These are phyloP conservation scores for Colletotrichum spinosum DNA, from an alignment of 2,329 filamentous ascomycete genomes.

Conservation along the genomic window DNA sequence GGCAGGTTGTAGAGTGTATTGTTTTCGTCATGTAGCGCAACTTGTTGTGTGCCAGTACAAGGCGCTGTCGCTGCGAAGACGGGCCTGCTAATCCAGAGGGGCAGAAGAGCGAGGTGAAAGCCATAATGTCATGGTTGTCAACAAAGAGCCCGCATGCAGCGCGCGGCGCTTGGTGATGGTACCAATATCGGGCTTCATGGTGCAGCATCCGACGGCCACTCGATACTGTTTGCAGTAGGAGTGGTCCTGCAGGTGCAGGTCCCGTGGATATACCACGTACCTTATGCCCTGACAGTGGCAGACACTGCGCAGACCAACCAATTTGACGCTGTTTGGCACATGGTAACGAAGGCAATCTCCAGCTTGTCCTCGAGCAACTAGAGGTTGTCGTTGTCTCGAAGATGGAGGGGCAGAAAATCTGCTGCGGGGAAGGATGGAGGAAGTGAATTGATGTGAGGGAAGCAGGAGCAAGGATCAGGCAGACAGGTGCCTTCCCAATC, in stretches of 20 bases:
- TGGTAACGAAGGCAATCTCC: constrained; percentile 1
- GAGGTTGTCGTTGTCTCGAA: neutral
- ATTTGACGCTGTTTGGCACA: too few relatives aligned
- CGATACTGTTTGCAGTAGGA: constrained; percentile 17
- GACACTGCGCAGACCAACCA: too few relatives aligned
- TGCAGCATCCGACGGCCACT: constrained; percentile 20
- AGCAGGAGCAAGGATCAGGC: neutral
- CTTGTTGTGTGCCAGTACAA: too few relatives aligned
- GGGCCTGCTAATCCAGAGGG: too few relatives aligned
- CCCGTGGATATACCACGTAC: neutral
- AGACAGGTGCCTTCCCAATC: neutral
- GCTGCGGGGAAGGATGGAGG: constrained; percentile 6
- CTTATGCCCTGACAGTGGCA: too few relatives aligned
- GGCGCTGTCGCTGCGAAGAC: too few relatives aligned
- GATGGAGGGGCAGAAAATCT: constrained; percentile 8
- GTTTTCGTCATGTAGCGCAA: too few relatives aligned
- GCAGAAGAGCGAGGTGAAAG: neutral
- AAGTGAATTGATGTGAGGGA: neutral
- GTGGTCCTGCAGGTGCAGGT: too few relatives aligned
- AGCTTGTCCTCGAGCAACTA: neutral
- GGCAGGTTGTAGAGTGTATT: too few relatives aligned
- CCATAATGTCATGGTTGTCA: too few relatives aligned
- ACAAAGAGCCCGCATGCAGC: neutral
- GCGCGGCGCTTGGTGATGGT: too few relatives aligned
- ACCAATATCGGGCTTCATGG: neutral